These are phyloP conservation scores for Chlamydomonas asymmetrica DNA, from an alignment of 139 green algal species.

Conservation along the genomic window DNA sequence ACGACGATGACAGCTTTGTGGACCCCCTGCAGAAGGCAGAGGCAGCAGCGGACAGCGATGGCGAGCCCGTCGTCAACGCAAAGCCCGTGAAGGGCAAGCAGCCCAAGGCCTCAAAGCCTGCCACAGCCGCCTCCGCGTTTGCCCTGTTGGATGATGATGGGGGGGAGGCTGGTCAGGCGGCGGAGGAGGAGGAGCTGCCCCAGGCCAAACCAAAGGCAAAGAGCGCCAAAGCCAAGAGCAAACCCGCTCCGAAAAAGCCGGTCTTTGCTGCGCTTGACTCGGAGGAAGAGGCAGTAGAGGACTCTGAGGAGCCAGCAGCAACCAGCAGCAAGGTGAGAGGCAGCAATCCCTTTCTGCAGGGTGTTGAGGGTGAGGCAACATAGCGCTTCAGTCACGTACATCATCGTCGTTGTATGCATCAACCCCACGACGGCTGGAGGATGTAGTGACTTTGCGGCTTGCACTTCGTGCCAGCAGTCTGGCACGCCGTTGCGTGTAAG, in stretches of 20 bases:
- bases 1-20: slow-evolving; percentile 61
- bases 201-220: slow-evolving; percentile 6
- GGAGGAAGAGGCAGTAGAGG: slow-evolving; percentile 35
- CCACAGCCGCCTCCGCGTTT: slow-evolving; percentile 42
- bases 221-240: background rate
- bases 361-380: no score
- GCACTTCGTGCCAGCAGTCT: no score
- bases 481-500: no score
- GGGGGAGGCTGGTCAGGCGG: slow-evolving; percentile 36
- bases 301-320: slow-evolving; percentile 27
- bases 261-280: slow-evolving; percentile 42
- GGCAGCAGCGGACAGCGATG: slow-evolving; percentile 53
- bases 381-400: no score
- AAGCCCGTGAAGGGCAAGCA: slow-evolving; percentile 51
- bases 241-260: slow-evolving; percentile 10
- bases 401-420: no score
- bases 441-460: no score
- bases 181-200: slow-evolving; percentile 44
- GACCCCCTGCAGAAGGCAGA: slow-evolving; percentile 20
- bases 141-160: slow-evolving; percentile 51
- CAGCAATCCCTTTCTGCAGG: no score
- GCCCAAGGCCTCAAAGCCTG: no score
- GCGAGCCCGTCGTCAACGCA: slow-evolving; percentile 32
- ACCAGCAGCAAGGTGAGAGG: slow-evolving; percentile 10
- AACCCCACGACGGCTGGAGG: no score